These are phyloP conservation scores for Monosporascus sp. DNA, from an alignment of 2,329 filamentous ascomycete genomes.

Conservation along the genomic window DNA sequence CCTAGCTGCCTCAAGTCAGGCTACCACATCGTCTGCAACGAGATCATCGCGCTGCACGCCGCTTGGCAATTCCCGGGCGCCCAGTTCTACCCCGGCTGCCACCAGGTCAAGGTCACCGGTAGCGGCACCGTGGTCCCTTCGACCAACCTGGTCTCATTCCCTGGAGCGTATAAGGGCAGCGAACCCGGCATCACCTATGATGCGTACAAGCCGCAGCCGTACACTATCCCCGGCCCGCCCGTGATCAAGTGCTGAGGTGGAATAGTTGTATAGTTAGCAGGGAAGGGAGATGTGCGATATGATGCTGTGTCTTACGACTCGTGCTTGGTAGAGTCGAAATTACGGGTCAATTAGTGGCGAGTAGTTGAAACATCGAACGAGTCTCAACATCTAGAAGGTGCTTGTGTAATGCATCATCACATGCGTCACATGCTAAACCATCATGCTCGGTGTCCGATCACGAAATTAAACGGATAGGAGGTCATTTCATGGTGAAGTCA, in stretches of 20 bases:
- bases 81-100: slow-evolving; percentile 54
- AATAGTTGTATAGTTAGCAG: neutral
- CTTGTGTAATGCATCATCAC: no score
- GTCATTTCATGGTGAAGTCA: no score
- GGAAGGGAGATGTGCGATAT: neutral
- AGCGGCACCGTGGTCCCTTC: slow-evolving; percentile 37
- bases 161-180: slow-evolving; percentile 45
- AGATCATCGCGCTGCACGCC: slow-evolving; percentile 51
- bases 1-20: slow-evolving; percentile 46
- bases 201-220: slow-evolving; percentile 40
- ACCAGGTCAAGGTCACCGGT: slow-evolving; percentile 50
- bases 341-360: neutral
- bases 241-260: slow-evolving; percentile 46
- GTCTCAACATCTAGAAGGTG: no score
- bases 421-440: no score
- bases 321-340: neutral
- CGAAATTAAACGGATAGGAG: no score
- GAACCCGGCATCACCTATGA: slow-evolving; percentile 50
- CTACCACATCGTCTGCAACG: slow-evolving; percentile 55
- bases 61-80: slow-evolving; percentile 35
- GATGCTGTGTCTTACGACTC: neutral
- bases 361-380: no score
- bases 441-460: no score
- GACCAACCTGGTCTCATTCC: slow-evolving; percentile 41
- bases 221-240: slow-evolving; percentile 42